Evolutionary conservation across 352 stramenopile genomes (phyloP), one percentile per base, ranked within the genome.

Genomic region (Phytophthora boehmeriae): DNA sequence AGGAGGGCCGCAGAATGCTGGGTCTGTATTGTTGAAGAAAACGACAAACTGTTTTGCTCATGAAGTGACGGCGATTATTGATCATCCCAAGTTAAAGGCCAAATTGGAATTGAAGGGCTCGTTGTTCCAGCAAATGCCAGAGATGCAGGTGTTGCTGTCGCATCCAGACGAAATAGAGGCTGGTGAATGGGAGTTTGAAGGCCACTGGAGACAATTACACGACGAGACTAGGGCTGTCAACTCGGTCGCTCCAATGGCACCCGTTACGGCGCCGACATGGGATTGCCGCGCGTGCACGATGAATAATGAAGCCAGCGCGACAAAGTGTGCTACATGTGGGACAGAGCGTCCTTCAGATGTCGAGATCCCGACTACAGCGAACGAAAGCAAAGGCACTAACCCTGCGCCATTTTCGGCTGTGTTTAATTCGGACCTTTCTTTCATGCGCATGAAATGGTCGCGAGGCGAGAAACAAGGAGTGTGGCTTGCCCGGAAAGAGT

Each of bases 401-500:
- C 87, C 87, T 1, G 87, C 87, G 10, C 87, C 87, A 10, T 92
- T 94, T 35, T 68, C 67, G 25, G 87, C 81, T 2, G 64, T 76
- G 4, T 86, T 92, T 25, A 70, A 85, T 45, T 59, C 70, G 42
- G 83, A 59, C 36, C 67, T 80, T 44, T 83, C 74, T 2, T 93
- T 96, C 59, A 89, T 95, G 84, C 73, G 84, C 9, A 66, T 96
- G 41, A 77, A 63, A 30, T 96, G 88, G 88, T 92, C 84, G 19
- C 82, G 88, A 22, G 88, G 88, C 0, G 88, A 96, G 35, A 80
- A 95, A 45, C 77, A 88, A 34, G 88, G 88, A 27, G 80, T 92
- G 2, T 96, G 88, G 88, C 55, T 96, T 16, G 88, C 88, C 2
- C 72, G 65, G 20, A 76, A 78, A 66, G 59, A 86, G 50, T 28